Evolutionary conservation across 2,329 filamentous ascomycete species (phyloP).

Genomic region (Ceratocystis cacaofunesta): DNA sequence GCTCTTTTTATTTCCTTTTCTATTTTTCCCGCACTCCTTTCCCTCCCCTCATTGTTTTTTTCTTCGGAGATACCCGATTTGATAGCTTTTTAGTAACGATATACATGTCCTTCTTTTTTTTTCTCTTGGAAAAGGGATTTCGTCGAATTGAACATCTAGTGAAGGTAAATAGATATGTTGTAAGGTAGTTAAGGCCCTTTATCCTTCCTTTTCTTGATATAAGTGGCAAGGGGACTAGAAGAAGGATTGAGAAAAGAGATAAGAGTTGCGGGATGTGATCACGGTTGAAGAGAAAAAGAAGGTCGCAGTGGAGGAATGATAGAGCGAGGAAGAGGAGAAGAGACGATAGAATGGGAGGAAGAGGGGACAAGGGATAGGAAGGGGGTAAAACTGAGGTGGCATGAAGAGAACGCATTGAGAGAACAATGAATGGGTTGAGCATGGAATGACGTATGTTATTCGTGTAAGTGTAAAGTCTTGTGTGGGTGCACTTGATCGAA

Average conservation of each 20-base stretch:
- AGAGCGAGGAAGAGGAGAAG: not conserved
- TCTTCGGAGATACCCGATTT: not conserved
- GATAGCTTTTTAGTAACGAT: not conserved
- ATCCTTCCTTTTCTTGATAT: not conserved
- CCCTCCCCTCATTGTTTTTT: not conserved
- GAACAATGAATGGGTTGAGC: not conserved
- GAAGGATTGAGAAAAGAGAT: not conserved
- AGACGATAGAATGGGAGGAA: not conserved
- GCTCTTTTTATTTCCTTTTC: not conserved
- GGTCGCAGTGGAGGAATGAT: not conserved
- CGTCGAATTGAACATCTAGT: not conserved
- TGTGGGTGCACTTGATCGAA: not conserved
- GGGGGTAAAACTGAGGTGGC: too few species aligned
- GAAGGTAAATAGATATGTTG: not conserved
- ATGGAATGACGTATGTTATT: not conserved
- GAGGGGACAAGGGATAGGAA: not conserved
- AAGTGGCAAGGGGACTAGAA: not conserved
- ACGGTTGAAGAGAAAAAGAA: not conserved
- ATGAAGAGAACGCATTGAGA: not conserved
- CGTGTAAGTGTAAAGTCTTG: not conserved
- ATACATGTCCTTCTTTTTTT: not conserved
- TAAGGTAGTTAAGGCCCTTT: too few species aligned
- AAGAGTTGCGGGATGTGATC: not conserved
- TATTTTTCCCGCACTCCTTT: not conserved
- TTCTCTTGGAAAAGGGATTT: not conserved